These are phyloP conservation scores for Pilaira anomala DNA, from an alignment of 192 early-diverging fungal species.

Conservation along the genomic window DNA sequence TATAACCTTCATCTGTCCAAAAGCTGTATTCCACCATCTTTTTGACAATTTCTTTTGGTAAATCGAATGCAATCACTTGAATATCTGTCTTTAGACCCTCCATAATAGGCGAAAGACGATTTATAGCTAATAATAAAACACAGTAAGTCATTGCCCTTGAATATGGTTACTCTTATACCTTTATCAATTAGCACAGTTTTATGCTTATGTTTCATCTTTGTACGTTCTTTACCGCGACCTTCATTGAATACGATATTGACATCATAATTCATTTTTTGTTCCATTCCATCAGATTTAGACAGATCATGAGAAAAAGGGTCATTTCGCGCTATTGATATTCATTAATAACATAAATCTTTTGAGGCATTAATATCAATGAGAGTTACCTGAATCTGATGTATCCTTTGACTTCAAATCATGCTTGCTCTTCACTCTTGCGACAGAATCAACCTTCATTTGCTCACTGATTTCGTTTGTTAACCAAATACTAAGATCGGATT, in stretches of 20 bases:
- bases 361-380: background rate
- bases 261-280: slow-evolving; percentile 36
- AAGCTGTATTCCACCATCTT: slow-evolving; percentile 56
- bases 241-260: slow-evolving; percentile 43
- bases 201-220: slow-evolving; percentile 57
- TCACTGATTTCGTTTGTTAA: slow-evolving; percentile 65
- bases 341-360: slow-evolving; percentile 5
- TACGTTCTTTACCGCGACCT: slow-evolving; percentile 42
- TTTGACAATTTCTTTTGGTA: slow-evolving; percentile 56
- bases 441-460: slow-evolving; percentile 60
- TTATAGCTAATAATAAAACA: slow-evolving; percentile 44
- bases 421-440: slow-evolving; percentile 35
- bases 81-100: slow-evolving; percentile 48
- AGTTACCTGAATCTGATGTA: slow-evolving; percentile 24
- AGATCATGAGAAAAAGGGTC: slow-evolving; percentile 39
- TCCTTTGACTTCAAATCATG: slow-evolving; percentile 35
- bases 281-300: slow-evolving; percentile 34
- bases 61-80: slow-evolving; percentile 63
- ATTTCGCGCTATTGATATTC: slow-evolving; percentile 30
- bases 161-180: slow-evolving; percentile 45
- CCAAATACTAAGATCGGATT: slow-evolving; percentile 54
- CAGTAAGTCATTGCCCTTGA: background rate
- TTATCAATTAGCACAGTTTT: slow-evolving; percentile 55
- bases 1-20: slow-evolving; percentile 61
- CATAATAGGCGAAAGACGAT: slow-evolving; percentile 53